Percentiles rank a stretch among this genome's conserved stretches.
Evolutionary conservation across 352 stramenopile species (phyloP).

Genomic region (Phytophthora tentaculata): DNA sequence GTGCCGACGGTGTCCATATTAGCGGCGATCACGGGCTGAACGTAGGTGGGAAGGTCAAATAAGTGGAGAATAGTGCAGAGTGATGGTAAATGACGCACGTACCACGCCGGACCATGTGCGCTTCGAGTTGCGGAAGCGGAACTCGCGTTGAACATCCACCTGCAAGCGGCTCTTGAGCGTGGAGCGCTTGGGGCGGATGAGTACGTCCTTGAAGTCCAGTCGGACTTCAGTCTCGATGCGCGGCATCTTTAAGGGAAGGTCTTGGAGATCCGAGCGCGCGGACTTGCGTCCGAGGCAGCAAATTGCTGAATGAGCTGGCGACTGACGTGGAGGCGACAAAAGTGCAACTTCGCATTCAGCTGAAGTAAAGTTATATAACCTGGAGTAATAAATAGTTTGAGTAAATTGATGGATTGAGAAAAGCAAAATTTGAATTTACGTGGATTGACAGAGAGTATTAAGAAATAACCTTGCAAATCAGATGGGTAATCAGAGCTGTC

Average conservation of each 20-base stretch:
- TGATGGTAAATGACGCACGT: constrained; percentile 13
- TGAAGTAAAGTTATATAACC: constrained; percentile 10
- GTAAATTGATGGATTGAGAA: background rate
- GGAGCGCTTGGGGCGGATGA: constrained; percentile 93
- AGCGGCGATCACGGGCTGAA: constrained; percentile 85
- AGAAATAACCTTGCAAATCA: constrained; percentile 4
- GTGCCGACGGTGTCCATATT: constrained; percentile 95
- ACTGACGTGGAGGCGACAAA: constrained; percentile 16
- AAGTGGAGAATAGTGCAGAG: background rate
- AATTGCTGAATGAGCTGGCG: constrained; percentile 40
- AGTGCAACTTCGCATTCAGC: constrained; percentile 29
- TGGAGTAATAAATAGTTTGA: background rate
- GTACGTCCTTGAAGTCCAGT: constrained; percentile 94
- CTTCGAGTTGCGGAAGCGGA: constrained; percentile 80
- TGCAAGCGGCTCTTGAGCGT: constrained; percentile 91
- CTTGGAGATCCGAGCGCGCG: constrained; percentile 9
- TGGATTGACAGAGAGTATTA: too few relatives aligned
- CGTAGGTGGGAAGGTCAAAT: background rate
- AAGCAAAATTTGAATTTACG: too few relatives aligned
- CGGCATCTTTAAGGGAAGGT: constrained; percentile 55
- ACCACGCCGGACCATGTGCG: constrained; percentile 78
- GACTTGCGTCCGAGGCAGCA: constrained; percentile 38
- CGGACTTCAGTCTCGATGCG: constrained; percentile 91
- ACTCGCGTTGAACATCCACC: constrained; percentile 77
- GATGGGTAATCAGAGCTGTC: background rate